These are phyloP conservation scores for Monosporascus sp. DNA, from an alignment of 2,329 filamentous ascomycete species.

Conservation along the genomic window DNA sequence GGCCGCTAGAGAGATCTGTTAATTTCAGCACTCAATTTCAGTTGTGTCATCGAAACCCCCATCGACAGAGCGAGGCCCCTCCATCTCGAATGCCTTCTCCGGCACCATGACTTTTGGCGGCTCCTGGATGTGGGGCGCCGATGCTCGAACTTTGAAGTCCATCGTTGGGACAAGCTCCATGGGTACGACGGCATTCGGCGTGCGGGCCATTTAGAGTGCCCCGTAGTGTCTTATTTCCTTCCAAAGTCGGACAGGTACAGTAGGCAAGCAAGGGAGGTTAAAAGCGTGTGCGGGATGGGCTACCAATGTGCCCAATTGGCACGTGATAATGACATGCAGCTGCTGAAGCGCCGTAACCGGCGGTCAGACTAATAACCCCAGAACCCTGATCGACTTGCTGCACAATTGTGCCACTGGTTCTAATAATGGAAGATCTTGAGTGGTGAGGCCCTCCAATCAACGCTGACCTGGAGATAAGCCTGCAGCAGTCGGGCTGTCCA, in stretches of 20 bases:
- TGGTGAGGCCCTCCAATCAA: not conserved
- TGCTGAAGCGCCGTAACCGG: not conserved
- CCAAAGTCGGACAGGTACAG: too few relatives aligned
- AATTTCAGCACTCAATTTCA: not conserved
- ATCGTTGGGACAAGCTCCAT: too few relatives aligned
- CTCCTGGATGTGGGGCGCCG: too few relatives aligned
- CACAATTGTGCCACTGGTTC: not conserved
- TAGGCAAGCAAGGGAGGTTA: too few relatives aligned
- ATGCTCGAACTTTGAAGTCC: too few relatives aligned
- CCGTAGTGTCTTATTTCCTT: too few relatives aligned
- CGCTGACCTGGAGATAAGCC: not conserved
- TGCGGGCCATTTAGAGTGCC: too few relatives aligned
- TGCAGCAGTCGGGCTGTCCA: not conserved
- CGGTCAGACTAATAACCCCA: not conserved
- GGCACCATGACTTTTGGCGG: too few relatives aligned
- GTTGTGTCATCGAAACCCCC: not conserved
- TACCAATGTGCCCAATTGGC: not conserved
- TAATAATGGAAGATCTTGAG: not conserved
- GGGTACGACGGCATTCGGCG: too few relatives aligned
- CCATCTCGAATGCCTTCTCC: too few relatives aligned
- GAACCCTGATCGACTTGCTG: not conserved
- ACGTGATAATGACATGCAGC: not conserved
- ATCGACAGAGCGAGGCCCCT: not conserved
- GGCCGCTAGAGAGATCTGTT: too few relatives aligned
- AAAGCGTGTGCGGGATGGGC: too few relatives aligned